phyloP scores from a whole-genome alignment of 768 basidiomycete genomes.

The Phanerodontia chrysosporium region DNA sequence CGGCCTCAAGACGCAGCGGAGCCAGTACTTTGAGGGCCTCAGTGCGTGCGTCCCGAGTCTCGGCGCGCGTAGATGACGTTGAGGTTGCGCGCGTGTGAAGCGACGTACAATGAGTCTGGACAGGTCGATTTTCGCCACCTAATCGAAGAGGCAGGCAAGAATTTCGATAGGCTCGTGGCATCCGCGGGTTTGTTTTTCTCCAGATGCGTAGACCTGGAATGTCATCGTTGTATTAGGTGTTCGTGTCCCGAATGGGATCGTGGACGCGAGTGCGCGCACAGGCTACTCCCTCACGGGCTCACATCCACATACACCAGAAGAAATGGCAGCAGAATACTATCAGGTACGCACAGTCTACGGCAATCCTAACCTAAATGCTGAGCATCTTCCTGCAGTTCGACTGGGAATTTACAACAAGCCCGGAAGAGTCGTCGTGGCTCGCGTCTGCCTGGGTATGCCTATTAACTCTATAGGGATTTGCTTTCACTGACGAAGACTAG shows the following conservation, averaged over 20 bases:
- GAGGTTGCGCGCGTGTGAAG: slow-evolving; percentile 24
- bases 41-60: slow-evolving; percentile 31
- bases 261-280: slow-evolving; percentile 50
- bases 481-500: no score
- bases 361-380: neutral
- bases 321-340: slow-evolving; percentile 55
- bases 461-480: no score
- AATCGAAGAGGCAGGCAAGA: slow-evolving; percentile 37
- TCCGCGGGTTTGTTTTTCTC: slow-evolving; percentile 39
- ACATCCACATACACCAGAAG: slow-evolving; percentile 41
- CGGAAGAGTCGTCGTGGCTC: slow-evolving; percentile 59
- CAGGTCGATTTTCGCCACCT: slow-evolving; percentile 42
- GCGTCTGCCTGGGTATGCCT: slow-evolving; percentile 57
- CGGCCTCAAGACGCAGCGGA: slow-evolving; percentile 41
- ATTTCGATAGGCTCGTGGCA: slow-evolving; percentile 37
- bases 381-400: slow-evolving; percentile 21
- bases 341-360: slow-evolving; percentile 25
- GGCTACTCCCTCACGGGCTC: slow-evolving; percentile 51
- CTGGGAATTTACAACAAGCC: slow-evolving; percentile 54
- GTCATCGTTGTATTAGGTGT: slow-evolving; percentile 29
- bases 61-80: neutral
- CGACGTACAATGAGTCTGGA: slow-evolving; percentile 53
- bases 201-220: no score
- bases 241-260: slow-evolving; percentile 40
- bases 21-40: slow-evolving; percentile 36